A percentile compares a stretch with the other conserved stretches of the same genome.
Evolutionary conservation across 192 early-diverging fungal genomes (phyloP).

Genomic region (Obelidium mucronatum): DNA sequence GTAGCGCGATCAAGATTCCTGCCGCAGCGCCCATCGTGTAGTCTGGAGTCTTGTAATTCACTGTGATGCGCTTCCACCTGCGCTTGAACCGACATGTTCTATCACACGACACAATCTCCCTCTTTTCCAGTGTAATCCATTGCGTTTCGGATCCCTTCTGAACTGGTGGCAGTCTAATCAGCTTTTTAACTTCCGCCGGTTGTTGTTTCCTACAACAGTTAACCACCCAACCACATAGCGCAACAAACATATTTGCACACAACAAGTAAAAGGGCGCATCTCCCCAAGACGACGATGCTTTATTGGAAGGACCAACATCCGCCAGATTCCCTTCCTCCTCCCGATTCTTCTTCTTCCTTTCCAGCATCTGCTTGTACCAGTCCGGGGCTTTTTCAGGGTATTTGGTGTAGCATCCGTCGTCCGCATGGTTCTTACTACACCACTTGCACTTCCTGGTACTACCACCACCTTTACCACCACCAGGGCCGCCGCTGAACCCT

Average conservation of each 20-base stretch:
- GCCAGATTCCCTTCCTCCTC: too few species aligned
- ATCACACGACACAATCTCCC: not conserved
- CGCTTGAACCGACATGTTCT: not conserved
- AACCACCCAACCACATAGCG: not conserved
- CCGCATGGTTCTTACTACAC: too few species aligned
- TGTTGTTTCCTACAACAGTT: not conserved
- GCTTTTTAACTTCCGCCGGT: not conserved
- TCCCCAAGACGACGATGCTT: too few species aligned
- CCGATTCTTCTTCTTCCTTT: too few species aligned
- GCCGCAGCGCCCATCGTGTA: too few species aligned
- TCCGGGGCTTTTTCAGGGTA: too few species aligned
- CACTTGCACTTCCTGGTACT: too few species aligned
- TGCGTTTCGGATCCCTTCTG: not conserved
- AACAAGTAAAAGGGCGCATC: not conserved
- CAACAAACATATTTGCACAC: not conserved
- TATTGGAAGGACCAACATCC: too few species aligned
- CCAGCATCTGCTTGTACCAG: too few species aligned
- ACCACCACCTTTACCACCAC: too few species aligned
- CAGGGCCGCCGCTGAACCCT: too few species aligned
- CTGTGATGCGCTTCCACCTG: not conserved
- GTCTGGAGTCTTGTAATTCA: not conserved
- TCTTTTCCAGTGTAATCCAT: not conserved
- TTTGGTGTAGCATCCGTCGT: too few species aligned
- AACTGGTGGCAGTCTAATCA: not conserved
- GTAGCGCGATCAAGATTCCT: not conserved